Evolutionary conservation across 768 basidiomycete genomes (phyloP).

Genomic region (Hysterangium stoloniferum): DNA sequence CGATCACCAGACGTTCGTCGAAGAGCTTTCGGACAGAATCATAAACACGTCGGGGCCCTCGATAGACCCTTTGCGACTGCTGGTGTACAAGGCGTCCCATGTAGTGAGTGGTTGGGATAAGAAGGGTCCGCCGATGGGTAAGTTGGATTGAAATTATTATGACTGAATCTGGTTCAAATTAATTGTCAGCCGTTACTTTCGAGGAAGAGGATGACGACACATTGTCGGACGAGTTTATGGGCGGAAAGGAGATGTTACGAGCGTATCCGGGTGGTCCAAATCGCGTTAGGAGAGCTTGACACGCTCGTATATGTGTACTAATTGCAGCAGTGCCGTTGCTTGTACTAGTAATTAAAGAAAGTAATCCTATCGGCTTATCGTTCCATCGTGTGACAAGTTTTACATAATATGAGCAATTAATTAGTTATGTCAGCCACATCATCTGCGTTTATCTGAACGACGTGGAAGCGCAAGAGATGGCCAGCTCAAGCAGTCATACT

Average conservation of each 20-base stretch:
- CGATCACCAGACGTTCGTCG: constrained; percentile 7
- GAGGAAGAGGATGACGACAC: constrained; percentile 1
- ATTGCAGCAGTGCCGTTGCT: no score
- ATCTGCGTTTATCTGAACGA: no score
- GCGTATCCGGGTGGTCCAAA: constrained; percentile 9
- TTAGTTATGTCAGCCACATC: no score
- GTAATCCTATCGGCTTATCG: no score
- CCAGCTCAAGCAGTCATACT: no score
- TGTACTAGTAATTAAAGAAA: no score
- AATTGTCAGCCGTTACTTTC: constrained; percentile 5
- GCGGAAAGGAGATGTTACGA: constrained; percentile 2
- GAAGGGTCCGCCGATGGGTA: constrained; percentile 9
- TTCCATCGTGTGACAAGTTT: no score
- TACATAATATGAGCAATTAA: no score
- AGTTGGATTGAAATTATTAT: background rate
- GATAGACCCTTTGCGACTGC: background rate
- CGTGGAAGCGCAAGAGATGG: no score
- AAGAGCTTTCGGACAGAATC: constrained; percentile 5
- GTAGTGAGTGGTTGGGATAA: background rate
- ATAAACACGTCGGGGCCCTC: background rate
- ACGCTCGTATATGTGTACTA: no score
- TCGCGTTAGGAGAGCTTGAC: background rate
- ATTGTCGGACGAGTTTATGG: constrained; percentile 4
- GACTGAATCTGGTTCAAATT: background rate
- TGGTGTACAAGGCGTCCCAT: background rate